These are phyloP conservation scores for Cladosporium phlei DNA, from an alignment of 2,329 filamentous ascomycete species.

Conservation along the genomic window DNA sequence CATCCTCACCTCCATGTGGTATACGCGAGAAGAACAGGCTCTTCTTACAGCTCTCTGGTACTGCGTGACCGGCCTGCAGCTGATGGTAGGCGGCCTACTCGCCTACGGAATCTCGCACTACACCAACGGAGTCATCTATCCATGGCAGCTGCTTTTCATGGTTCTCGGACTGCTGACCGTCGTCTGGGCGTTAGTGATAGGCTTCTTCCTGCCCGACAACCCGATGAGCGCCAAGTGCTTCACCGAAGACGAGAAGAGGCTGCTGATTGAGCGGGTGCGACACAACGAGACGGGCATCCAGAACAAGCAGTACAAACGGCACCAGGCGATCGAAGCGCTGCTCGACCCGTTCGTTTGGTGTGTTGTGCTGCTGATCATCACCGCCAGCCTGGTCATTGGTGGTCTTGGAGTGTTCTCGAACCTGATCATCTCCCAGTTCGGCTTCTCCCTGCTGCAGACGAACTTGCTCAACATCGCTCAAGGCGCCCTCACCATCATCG, in stretches of 20 bases:
- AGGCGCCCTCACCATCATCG: slow-evolving; percentile 67
- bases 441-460: slow-evolving; percentile 62
- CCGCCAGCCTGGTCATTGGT: slow-evolving; percentile 67
- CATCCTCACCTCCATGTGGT: slow-evolving; percentile 63
- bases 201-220: slow-evolving; percentile 61
- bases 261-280: slow-evolving; percentile 45
- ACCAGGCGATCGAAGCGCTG: slow-evolving; percentile 55
- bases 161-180: no score
- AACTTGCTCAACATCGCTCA: slow-evolving; percentile 72
- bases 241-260: slow-evolving; percentile 54
- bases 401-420: slow-evolving; percentile 69
- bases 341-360: slow-evolving; percentile 55
- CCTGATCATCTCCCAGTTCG: slow-evolving; percentile 67
- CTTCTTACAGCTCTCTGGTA: slow-evolving; percentile 12
- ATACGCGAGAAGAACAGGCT: slow-evolving; percentile 62
- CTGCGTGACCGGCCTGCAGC: slow-evolving; percentile 51
- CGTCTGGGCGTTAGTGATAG: slow-evolving; percentile 59
- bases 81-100: slow-evolving; percentile 66
- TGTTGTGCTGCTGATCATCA: slow-evolving; percentile 53
- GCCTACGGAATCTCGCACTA: slow-evolving; percentile 50
- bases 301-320: slow-evolving; percentile 45
- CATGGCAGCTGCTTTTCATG: no score
- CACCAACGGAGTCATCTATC: no score
- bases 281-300: slow-evolving; percentile 45
- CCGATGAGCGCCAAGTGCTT: slow-evolving; percentile 69